Percentiles rank a stretch among this genome's conserved stretches.
phyloP scores from a whole-genome alignment of 2,329 filamentous ascomycete species.

The Verticillium nubilum region DNA sequence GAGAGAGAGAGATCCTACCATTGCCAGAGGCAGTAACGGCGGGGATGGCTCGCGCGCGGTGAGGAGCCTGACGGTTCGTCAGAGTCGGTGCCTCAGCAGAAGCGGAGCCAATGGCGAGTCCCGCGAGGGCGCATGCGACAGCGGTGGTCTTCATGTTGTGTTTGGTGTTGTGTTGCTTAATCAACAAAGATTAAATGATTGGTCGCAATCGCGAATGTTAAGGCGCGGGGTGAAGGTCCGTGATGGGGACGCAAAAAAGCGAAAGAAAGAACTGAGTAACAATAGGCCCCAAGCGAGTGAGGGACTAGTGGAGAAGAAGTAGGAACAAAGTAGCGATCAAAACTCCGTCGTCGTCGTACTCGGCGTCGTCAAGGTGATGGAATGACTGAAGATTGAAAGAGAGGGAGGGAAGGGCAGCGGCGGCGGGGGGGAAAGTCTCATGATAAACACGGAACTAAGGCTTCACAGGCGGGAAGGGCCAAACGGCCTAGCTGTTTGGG shows the following conservation, averaged over 20 bases:
- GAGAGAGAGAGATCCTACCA: constrained; percentile 17
- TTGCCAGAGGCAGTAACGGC: constrained; percentile 50
- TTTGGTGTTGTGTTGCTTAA: not conserved
- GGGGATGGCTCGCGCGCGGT: constrained; percentile 44
- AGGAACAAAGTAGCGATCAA: not conserved
- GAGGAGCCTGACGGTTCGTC: constrained; percentile 28
- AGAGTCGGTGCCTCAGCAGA: constrained; percentile 29
- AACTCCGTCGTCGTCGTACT: not conserved
- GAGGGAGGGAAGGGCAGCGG: not conserved
- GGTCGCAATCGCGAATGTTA: not conserved
- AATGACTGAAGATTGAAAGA: not conserved
- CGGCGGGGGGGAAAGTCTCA: not conserved
- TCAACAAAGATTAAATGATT: not conserved
- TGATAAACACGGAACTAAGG: not conserved
- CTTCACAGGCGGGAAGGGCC: not conserved
- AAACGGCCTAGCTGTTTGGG: not conserved
- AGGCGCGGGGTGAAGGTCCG: not conserved
- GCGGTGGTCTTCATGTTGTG: constrained; percentile 10
- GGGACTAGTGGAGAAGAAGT: not conserved
- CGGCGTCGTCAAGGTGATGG: not conserved
- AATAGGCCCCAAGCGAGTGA: not conserved
- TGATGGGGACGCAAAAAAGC: not conserved
- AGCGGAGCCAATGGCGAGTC: constrained; percentile 37
- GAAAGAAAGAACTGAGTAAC: not conserved
- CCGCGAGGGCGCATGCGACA: constrained; percentile 42